Evolutionary conservation across 2,329 filamentous ascomycete species (phyloP), one percentile per base, ranked within the genome.

Genomic region (Epichloe gansuensis): DNA sequence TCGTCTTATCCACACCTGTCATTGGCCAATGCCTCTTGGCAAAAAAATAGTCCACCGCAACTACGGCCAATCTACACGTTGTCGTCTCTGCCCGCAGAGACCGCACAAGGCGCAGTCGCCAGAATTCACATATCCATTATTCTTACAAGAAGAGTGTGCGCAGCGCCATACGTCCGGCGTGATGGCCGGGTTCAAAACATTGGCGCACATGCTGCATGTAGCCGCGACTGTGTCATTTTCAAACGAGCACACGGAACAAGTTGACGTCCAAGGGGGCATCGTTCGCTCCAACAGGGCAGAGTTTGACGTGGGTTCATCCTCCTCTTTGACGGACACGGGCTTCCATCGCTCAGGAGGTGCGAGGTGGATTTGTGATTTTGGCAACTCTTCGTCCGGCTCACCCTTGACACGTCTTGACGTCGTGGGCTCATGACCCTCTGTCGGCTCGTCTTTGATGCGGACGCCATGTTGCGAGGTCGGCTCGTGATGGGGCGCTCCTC

Each of bases 31-130:
- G 27, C 27, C 27, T 9, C 8, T 31, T 31, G 8, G 27, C 27
- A 31, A 4, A 4, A 9, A 31, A 8, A 8, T 31, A 9, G 27
- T 31, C 8, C 9, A 31, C 8, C 27, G 9, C 27, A 11, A 31
- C 27, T 31, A 31, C 27, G 27, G 27, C 27, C 27, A 12, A 35
- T 47, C 50, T 42, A 17, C 5, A 15, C 35, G n/a, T 12, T n/a
- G 21, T 58, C 59, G 67, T 57, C 65, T 70, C 57, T 66, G 67
- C 17, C 82, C 82, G 62, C 86, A 91, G 5, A 87, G 66, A 3
- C 85, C 85, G 63, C 87, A 91, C 0, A 81, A 64, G 6, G 81
- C 83, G 56, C 74, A 80, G 64, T 90, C 85, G 1, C 76, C 79
- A 11, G 83, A 74, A 60, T 90, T 91, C 50, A 82, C 61, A 63